Evolutionary conservation across 805 yeast genomes (phyloP), one percentile per base, ranked within the genome.

Genomic region (Kodamaea restingae): DNA sequence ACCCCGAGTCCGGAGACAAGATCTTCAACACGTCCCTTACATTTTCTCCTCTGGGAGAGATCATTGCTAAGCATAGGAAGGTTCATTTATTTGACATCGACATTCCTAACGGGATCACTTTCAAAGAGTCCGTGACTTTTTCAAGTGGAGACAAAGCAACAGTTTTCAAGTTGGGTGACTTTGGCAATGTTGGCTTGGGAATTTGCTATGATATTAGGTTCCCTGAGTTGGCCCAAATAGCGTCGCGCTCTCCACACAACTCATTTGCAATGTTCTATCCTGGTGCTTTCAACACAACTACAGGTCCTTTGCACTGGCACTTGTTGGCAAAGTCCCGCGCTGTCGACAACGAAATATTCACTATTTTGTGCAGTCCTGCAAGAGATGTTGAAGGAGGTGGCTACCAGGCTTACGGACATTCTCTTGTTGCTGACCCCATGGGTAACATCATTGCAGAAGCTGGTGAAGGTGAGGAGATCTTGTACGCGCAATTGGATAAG

Each of bases 71-170:
- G 53, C 98, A 88, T 60, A 76, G 98, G 49, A 91, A 91, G 55
- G 90, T 80, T 2, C 98, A 91, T 57, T 61, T 91, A 45, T 91
- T 91, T 54, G 98, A 91, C 56, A 86, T 91, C 41, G 93, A 88
- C 48, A 88, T 91, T 39, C 96, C 97, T 1, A 82, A 83, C 34
- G 90, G 91, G 37, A 88, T 93, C 56, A 77, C 88, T 9, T 91
- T 91, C 69, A 79, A 83, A 56, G 98, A 91, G 58, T 80, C 87
- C 33, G 71, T 70, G 18, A 76, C 86, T 2, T 69, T 93, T 44
- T 73, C 83, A 7, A 87, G 88, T 8, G 98, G 97, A 17, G 69
- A 75, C 49, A 81, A 82, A 55, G 83, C 95, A 29, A 88, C 98
- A 1, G 83, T 88, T 5, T 75, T 82, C 49, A 77, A 78, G 38